Conservation (phyloP, 345 rosid species). For the Orychophragmus violaceus region DNA sequence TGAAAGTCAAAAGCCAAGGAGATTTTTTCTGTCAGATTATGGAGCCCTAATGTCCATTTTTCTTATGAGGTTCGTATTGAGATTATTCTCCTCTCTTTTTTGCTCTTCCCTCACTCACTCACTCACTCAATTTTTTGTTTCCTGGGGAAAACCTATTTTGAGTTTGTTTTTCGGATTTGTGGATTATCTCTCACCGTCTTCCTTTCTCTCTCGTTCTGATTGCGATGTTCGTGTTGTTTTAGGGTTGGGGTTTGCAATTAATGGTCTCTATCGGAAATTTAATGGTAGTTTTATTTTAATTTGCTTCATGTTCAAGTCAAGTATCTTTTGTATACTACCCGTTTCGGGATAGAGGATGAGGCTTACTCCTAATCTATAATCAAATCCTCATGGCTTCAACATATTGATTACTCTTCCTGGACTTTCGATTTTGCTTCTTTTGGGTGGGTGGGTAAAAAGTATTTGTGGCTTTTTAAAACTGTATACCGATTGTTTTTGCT, state of each 20-base stretch:
- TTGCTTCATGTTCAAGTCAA: slow-evolving; percentile 26
- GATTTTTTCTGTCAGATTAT: neutral
- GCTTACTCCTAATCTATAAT: neutral
- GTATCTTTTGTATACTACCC: slow-evolving; percentile 2
- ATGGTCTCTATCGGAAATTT: neutral
- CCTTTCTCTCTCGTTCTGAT: neutral
- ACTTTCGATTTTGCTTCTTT: neutral
- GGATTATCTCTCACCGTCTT: neutral
- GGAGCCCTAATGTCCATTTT: slow-evolving; percentile 1
- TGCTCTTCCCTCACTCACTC: neutral
- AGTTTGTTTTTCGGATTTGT: neutral
- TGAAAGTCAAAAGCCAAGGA: neutral
- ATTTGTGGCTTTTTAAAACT: neutral
- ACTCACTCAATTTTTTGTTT: too few relatives aligned
- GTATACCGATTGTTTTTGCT: neutral
- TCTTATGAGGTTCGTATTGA: slow-evolving; percentile 10
- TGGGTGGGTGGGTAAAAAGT: neutral
- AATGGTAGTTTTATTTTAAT: neutral
- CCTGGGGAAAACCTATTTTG: neutral
- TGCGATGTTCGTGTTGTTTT: neutral
- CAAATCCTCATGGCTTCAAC: neutral
- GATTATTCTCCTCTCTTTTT: neutral
- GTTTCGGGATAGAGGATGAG: neutral
- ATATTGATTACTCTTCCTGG: neutral
- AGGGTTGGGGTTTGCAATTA: neutral